phyloP scores from a whole-genome alignment of 1,139 yeast species.

The Saccharomycopsis hybrid region DNA sequence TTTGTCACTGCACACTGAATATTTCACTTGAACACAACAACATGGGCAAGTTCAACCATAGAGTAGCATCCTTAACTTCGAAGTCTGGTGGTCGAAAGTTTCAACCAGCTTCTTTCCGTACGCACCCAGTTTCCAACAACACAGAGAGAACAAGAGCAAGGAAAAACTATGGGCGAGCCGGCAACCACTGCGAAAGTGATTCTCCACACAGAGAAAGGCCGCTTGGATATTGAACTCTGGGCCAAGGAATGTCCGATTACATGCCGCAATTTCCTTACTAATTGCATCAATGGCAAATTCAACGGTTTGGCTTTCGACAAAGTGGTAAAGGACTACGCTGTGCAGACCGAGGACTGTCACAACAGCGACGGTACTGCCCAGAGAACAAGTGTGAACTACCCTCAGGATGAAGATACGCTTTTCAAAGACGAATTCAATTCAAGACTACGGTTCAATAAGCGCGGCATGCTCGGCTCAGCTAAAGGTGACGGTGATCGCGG shows the following conservation, averaged over 20 bases:
- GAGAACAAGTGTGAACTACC: neutral
- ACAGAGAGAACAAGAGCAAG: too few species aligned
- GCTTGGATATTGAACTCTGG: constrained; percentile 57
- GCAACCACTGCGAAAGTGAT: constrained; percentile 55
- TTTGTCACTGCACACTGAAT: too few species aligned
- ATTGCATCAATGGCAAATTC: constrained; percentile 41
- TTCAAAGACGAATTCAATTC: constrained; percentile 46
- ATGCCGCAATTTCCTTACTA: constrained; percentile 41
- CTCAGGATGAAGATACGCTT: constrained; percentile 19
- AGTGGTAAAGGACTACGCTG: constrained; percentile 33
- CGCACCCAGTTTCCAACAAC: too few species aligned
- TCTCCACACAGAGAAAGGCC: constrained; percentile 54
- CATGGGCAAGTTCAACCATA: too few species aligned
- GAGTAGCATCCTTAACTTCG: too few species aligned
- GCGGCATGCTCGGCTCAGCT: constrained; percentile 42
- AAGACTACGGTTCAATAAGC: constrained; percentile 44
- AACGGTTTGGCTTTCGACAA: constrained; percentile 38
- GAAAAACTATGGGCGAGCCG: constrained; percentile 45
- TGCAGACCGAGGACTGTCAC: constrained; percentile 31
- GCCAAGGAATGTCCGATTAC: constrained; percentile 62
- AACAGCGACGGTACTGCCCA: neutral
- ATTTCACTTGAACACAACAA: too few species aligned
- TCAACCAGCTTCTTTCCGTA: too few species aligned
- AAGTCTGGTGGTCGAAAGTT: too few species aligned
- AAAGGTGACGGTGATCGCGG: too few species aligned